Evolutionary conservation across 1,284 basidiomycete genomes (phyloP).

Genomic region (Leccinum pachyderme): DNA sequence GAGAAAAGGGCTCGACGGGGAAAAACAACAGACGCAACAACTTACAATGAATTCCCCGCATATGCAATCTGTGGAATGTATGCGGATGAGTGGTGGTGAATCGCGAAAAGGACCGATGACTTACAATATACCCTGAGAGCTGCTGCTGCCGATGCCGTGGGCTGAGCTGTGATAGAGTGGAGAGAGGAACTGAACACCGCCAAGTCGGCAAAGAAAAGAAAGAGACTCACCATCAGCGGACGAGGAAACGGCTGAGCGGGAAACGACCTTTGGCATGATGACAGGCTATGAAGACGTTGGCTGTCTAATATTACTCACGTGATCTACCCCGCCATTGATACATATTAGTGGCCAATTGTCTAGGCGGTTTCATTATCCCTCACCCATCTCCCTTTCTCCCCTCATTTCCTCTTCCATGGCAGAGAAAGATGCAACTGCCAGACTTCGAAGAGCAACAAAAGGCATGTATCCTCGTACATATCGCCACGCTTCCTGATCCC

Average conservation of each 20-base stretch:
- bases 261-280: constrained; percentile 77
- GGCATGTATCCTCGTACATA: constrained; percentile 40
- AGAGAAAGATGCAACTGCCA: constrained; percentile 73
- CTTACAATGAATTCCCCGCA: constrained; percentile 82
- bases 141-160: constrained; percentile 74
- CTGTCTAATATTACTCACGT: constrained; percentile 24
- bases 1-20: constrained; percentile 5
- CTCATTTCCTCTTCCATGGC: constrained; percentile 50
- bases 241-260: constrained; percentile 75
- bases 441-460: constrained; percentile 78
- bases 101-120: constrained; percentile 25
- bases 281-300: not conserved
- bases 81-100: constrained; percentile 8
- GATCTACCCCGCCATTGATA: constrained; percentile 14
- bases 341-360: constrained; percentile 25
- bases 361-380: constrained; percentile 22
- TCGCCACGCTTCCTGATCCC: constrained; percentile 13
- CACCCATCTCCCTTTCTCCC: constrained; percentile 18
- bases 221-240: constrained; percentile 66
- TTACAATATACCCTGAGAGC: constrained; percentile 77
- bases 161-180: constrained; percentile 53
- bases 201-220: constrained; percentile 5
- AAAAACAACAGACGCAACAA: constrained; percentile 16
- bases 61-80: constrained; percentile 61
- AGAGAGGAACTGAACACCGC: constrained; percentile 16